Base-by-base conservation (phyloP, 1,139 yeast genomes). In the Debaryomyces sp. region DNA sequence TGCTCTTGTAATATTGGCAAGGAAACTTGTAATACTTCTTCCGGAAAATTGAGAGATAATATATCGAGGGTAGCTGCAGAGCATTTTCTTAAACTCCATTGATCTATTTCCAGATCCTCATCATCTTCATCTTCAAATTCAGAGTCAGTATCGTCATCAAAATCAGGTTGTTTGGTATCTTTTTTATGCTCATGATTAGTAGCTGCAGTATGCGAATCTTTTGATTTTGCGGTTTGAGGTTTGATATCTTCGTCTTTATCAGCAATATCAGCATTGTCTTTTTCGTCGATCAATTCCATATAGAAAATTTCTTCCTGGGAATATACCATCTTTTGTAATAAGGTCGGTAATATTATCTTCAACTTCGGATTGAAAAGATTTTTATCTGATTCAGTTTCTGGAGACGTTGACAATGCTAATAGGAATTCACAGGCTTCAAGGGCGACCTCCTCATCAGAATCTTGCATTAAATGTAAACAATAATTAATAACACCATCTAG, bases 391-490 rank as follows among this genome's bases (percentile, higher is more conserved):
- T 81, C 81, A 13, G 83, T 71, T 36, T 64, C 70, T 1, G 71
- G 62, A 13, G 71, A 61, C 10, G 90, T 87, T 1, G 96, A 84
- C 49, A 94, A 75, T 1, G 89, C 84, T 46, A 94, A 77, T 54
- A 95, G 73, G 59, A 94, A 91, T 68, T 94, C 99, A 67, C 97
- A 90, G 2, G 96, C 98, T 64, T 91, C 97, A 44, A 91, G 73
- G 0, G 96, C 88, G 36, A 91, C 95, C 48, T 78, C 85, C 54
- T 88, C 95, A 8, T 71, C 69, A 32, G 68, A 66, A 54, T 80
- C 84, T 52, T 81, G 80, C 73, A 94, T 84, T 53, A 92, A 81
- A 65, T 92, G 97, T 50, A 90, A 68, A 62, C 94, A 85, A 70
- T 89, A 94, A 56, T 85, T 82, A 44, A 94, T 81, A 15, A 94